phyloP scores from a whole-genome alignment of 1,139 yeast genomes.

The Candida tropicalis region DNA sequence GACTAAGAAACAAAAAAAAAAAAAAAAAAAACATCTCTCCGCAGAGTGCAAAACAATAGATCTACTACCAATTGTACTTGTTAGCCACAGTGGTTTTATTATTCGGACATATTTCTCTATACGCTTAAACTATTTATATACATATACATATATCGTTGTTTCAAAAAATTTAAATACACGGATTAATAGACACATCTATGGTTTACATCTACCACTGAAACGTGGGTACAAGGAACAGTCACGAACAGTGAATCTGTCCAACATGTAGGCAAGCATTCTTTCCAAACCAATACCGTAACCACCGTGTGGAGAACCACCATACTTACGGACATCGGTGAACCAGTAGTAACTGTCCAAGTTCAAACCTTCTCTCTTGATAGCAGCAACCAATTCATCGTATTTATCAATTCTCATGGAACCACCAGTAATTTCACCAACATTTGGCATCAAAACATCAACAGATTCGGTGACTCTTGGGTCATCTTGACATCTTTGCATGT shows the following conservation, averaged over 20 bases:
- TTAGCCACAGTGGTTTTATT: too few relatives aligned
- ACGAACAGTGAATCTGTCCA: slow-evolving; percentile 96
- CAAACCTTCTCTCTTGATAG: slow-evolving; percentile 90
- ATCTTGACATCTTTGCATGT: slow-evolving; percentile 91
- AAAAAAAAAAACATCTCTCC: too few relatives aligned
- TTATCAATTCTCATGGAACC: slow-evolving; percentile 97
- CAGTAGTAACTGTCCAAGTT: slow-evolving; percentile 84
- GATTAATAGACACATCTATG: slow-evolving; percentile 55
- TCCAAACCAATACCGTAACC: slow-evolving; percentile 99
- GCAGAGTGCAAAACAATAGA: too few relatives aligned
- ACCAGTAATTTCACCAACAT: slow-evolving; percentile 97
- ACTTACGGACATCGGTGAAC: slow-evolving; percentile 94
- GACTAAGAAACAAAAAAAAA: too few relatives aligned
- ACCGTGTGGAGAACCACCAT: slow-evolving; percentile 98
- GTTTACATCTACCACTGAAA: slow-evolving; percentile 96
- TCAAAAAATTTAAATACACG: too few relatives aligned
- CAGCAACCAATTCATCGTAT: slow-evolving; percentile 80
- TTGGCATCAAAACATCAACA: slow-evolving; percentile 97
- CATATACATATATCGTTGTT: too few relatives aligned
- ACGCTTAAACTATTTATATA: too few relatives aligned
- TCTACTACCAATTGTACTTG: too few relatives aligned
- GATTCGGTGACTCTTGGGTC: slow-evolving; percentile 96
- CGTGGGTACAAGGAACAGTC: slow-evolving; percentile 98
- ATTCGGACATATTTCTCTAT: too few relatives aligned
- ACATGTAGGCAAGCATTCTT: slow-evolving; percentile 97